phyloP scores from a whole-genome alignment of 1,139 yeast species.

The Geotrichum siamense region DNA sequence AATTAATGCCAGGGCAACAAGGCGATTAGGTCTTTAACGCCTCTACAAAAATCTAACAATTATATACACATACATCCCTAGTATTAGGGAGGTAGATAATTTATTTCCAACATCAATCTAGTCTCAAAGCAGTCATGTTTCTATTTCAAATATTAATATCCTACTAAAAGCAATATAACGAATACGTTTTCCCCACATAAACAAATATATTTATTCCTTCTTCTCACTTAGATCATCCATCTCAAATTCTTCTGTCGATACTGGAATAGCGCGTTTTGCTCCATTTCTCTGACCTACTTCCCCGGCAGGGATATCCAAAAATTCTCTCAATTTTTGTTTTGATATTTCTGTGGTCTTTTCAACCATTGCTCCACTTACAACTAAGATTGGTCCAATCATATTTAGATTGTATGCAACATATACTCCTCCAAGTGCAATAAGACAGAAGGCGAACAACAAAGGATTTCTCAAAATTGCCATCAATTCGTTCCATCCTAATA shows the following conservation, averaged over 20 bases:
- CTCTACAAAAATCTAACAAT: too few species aligned
- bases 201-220: too few species aligned
- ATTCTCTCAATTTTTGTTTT: conserved; percentile 46
- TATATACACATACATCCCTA: too few species aligned
- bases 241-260: conserved; percentile 12
- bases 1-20: too few species aligned
- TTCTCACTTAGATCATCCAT: conserved; percentile 11
- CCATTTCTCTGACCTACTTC: conserved; percentile 6
- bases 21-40: too few species aligned
- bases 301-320: conserved; percentile 23
- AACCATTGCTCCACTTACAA: conserved; percentile 50
- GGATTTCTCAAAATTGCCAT: conserved; percentile 86
- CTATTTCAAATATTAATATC: background rate
- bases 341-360: conserved; percentile 51
- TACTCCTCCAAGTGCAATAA: conserved; percentile 53
- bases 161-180: too few species aligned
- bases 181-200: too few species aligned
- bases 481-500: conserved; percentile 94
- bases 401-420: conserved; percentile 66
- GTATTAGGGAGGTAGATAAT: too few species aligned
- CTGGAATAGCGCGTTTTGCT: background rate
- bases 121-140: too few species aligned
- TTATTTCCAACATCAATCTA: too few species aligned
- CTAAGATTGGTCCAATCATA: conserved; percentile 66
- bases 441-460: conserved; percentile 49